Evolutionary conservation across 306 rosid species (phyloP).

Genomic region (Castanospermum australe): DNA sequence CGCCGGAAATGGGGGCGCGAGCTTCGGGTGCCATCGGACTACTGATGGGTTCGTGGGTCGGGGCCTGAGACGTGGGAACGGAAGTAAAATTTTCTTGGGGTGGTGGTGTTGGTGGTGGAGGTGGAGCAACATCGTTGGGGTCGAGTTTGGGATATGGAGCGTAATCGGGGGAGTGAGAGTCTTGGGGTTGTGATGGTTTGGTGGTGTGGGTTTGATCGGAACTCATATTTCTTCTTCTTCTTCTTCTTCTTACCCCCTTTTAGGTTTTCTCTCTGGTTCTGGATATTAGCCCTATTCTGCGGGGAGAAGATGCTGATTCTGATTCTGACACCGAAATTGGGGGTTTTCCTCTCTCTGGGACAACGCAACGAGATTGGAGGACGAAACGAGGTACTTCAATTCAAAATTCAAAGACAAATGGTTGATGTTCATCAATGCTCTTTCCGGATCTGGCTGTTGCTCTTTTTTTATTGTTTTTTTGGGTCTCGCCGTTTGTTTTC

Average conservation of each 20-base stretch:
- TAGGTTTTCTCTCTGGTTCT: not conserved
- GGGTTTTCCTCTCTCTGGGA: not conserved
- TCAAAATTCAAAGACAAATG: not conserved
- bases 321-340: not conserved
- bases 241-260: too few relatives aligned
- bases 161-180: constrained; percentile 52
- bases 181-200: not conserved
- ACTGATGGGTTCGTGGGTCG: constrained; percentile 1
- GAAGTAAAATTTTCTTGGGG: constrained; percentile 45
- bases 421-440: not conserved
- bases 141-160: constrained; percentile 84
- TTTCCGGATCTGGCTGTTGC: constrained; percentile 10
- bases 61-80: constrained; percentile 38
- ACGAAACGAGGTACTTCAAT: not conserved
- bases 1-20: constrained; percentile 46
- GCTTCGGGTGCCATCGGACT: constrained; percentile 27
- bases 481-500: not conserved
- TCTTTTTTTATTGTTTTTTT: not conserved
- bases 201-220: constrained; percentile 18
- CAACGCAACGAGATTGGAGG: not conserved
- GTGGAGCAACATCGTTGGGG: constrained; percentile 57
- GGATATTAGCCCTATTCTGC: not conserved
- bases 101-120: constrained; percentile 37
- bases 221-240: not conserved
- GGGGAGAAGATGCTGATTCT: not conserved